Evolutionary conservation across 139 green algal species (phyloP), one percentile per base, ranked within the genome.

Genomic region (Chlamydomonas sp.): DNA sequence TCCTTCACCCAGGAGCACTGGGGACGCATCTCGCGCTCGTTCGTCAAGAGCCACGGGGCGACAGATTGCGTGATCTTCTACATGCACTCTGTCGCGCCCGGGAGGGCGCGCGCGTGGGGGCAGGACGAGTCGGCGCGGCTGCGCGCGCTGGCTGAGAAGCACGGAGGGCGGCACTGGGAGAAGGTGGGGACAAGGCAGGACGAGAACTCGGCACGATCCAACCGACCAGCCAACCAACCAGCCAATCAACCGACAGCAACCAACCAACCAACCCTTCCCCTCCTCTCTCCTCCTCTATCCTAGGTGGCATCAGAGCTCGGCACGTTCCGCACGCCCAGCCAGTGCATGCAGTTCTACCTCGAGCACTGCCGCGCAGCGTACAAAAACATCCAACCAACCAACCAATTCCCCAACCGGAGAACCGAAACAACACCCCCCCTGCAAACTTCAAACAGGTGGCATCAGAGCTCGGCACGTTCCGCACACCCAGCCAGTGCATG

Each of bases 261-360:
- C n/a, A n/a, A n/a, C n/a, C n/a, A n/a, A n/a, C n/a, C n/a, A n/a
- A n/a, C n/a, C n/a, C n/a, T n/a, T n/a, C n/a, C n/a, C n/a, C n/a
- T n/a, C n/a, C n/a, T n/a, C n/a, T n/a, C n/a, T n/a, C n/a, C n/a
- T n/a, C n/a, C n/a, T n/a, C n/a, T n/a, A n/a, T n/a, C n/a, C n/a
- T n/a, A 62, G 35, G 31, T 80, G 0, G 74, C 74, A 0, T 3
- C 2, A 2, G 74, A 75, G 69, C 62, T n/a, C n/a, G n/a, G n/a
- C n/a, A n/a, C n/a, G n/a, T n/a, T n/a, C n/a, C n/a, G n/a, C n/a
- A n/a, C n/a, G n/a, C n/a, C n/a, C n/a, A n/a, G n/a, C n/a, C n/a
- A n/a, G n/a, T n/a, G n/a, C n/a, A n/a, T n/a, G 63, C 20, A 49
- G 69, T 63, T 76, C 35, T 76, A 31, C 38, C 69, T 80, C n/a